Base-by-base conservation (phyloP, 352 stramenopile species). In the Pythium utonaiense region DNA sequence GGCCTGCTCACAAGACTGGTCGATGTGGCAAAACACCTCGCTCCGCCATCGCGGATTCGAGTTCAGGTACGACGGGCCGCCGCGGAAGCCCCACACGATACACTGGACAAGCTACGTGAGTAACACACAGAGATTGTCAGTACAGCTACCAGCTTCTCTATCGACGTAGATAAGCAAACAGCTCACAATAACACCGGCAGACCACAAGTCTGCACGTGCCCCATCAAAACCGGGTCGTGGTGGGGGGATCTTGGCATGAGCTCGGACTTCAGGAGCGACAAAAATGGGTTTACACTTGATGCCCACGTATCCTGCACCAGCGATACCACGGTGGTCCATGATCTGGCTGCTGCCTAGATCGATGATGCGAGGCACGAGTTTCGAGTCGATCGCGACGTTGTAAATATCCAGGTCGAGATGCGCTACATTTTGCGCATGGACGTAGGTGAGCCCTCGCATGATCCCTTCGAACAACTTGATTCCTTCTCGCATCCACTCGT, bases 261-360 rank as follows among this genome's bases (percentile, higher is more conserved):
- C 67, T 31, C 78, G 71, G 59, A 95, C 70, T 65, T 95, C 85
- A 1, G 85, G 85, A 2, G 85, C 69, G 31, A 91, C 81, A 60
- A 90, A 95, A 40, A 84, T 57, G 14, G 77, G 79, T 47, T 95
- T 95, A 63, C 74, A 88, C 73, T 95, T 95, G 73, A 95, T 89
- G n/a, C 71, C 75, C 9, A 86, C 78, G 60, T 78, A 71, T 0
- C 85, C 85, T 1, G 60, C 71, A 1, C 78, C 83, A 22, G 86
- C 85, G 25, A 83, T 30, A 0, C 78, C 73, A 40, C 74, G 67
- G 60, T 90, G 75, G 57, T 93, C 82, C 64, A 92, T 83, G 38
- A 95, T 64, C 63, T 91, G 85, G 53, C 69, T 82, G 64, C 83
- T 93, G 28, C 85, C 85, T 7, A 92, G 64, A 55, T 95, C 85